Evolutionary conservation across 2,329 filamentous ascomycete species (phyloP), one percentile per base, ranked within the genome.

Genomic region (Arthrinium puccinioides): DNA sequence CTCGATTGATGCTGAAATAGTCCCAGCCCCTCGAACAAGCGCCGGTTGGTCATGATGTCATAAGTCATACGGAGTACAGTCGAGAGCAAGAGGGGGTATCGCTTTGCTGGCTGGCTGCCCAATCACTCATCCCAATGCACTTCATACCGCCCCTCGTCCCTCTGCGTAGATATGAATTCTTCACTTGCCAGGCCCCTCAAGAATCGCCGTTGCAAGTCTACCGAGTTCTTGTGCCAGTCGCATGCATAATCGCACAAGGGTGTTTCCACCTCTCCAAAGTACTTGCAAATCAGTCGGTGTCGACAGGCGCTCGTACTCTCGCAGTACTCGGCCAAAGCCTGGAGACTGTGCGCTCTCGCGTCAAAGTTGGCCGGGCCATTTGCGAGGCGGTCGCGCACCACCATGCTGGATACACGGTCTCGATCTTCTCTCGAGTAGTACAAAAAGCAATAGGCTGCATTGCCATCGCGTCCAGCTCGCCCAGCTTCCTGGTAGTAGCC

Each of bases 401-500:
- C 59, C 63, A 80, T 62, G 44, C 64, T 71, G 9, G 72, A 76
- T 9, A 84, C 77, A 2, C 87, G 75, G 52, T 95, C 85, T 19
- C 87, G 71, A 53, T 96, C 89, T 58, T 94, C 86, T 10, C 85
- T 78, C 42, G 82, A 88, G 62, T 96, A 97, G 61, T 96, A 95
- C 38, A 97, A 66, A 37, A 95, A 86, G 54, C 88, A 96, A 43
- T 84, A 77, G 21, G 84, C 82, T 1, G 88, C 88, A 44, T 90
- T 89, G 18, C 87, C 87, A 50, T 97, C 90, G 27, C 90, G 77
- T 1, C 90, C 90, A 6, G 89, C 90, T 26, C 90, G 83, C 0
- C 90, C 90, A 2, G 87, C 89, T 69, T 97, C 90, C 62, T 97
- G 90, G 52, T 96, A 95, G 56, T 92, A 96, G 1, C 89, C 87